phyloP scores from a whole-genome alignment of 139 green algal species.

The Pseudopediastrum boryanum region DNA sequence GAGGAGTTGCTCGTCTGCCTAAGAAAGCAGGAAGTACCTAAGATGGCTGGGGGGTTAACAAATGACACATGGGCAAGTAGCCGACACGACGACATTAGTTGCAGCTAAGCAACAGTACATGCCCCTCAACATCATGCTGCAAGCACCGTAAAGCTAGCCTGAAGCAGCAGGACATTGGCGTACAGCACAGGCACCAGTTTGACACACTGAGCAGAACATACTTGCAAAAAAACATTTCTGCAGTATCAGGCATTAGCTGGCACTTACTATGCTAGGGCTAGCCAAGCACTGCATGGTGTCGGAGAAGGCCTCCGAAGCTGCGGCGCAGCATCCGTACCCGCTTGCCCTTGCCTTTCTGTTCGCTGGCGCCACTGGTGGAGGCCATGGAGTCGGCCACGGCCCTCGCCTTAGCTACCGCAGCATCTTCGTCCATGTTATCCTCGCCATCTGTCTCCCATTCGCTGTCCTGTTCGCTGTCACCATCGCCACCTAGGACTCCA shows the following conservation, averaged over 20 bases:
- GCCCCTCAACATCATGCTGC: too few species aligned
- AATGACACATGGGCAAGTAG: too few species aligned
- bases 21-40: too few species aligned
- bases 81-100: too few species aligned
- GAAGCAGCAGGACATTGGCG: too few species aligned
- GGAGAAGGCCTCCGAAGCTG: background rate
- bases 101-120: too few species aligned
- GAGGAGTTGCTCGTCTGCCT: too few species aligned
- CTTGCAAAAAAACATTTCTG: too few species aligned
- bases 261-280: background rate
- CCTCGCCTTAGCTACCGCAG: conserved; percentile 37
- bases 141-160: too few species aligned
- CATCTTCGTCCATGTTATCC: conserved; percentile 41
- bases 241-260: conserved; percentile 24
- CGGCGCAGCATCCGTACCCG: background rate
- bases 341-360: background rate
- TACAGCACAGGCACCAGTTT: too few species aligned
- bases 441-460: conserved; percentile 36
- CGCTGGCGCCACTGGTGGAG: conserved; percentile 21
- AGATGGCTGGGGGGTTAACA: too few species aligned
- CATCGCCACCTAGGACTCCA: background rate
- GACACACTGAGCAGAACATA: too few species aligned
- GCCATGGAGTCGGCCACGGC: conserved; percentile 36
- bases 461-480: conserved; percentile 12
- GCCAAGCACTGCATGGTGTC: conserved; percentile 22